Evolutionary conservation across 2,329 filamentous ascomycete species (phyloP).

Genomic region (Colletotrichum magnum): DNA sequence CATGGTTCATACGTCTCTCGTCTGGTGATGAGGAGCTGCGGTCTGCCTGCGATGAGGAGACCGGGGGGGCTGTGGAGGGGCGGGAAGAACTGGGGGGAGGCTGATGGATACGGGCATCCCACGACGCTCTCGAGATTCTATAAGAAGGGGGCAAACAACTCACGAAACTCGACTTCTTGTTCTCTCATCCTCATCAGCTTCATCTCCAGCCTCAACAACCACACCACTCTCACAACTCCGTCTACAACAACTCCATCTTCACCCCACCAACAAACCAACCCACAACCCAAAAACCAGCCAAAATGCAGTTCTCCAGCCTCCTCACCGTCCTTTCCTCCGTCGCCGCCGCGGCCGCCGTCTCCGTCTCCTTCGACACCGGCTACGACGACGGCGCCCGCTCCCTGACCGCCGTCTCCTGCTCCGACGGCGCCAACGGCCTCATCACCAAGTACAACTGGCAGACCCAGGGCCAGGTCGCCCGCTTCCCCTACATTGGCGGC

Average conservation of each 20-base stretch:
- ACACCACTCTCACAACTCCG: slow-evolving; percentile 5
- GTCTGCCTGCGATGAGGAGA: background rate
- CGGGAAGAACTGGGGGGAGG: background rate
- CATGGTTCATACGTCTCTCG: slow-evolving; percentile 63
- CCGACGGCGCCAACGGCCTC: slow-evolving; percentile 77
- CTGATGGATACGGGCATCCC: slow-evolving; percentile 4
- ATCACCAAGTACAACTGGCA: slow-evolving; percentile 73
- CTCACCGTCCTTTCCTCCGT: slow-evolving; percentile 56
- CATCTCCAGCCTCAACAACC: slow-evolving; percentile 30
- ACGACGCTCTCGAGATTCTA: slow-evolving; percentile 10
- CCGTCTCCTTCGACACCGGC: slow-evolving; percentile 79
- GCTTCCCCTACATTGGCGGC: slow-evolving; percentile 71
- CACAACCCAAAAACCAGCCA: slow-evolving; percentile 47
- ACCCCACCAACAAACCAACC: slow-evolving; percentile 51
- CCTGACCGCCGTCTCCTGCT: slow-evolving; percentile 74
- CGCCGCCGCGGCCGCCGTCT: slow-evolving; percentile 52
- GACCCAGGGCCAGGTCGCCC: slow-evolving; percentile 64
- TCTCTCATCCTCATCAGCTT: slow-evolving; percentile 29
- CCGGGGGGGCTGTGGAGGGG: background rate
- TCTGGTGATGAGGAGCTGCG: slow-evolving; percentile 24
- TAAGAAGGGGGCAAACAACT: slow-evolving; percentile 18
- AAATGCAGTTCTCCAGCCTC: slow-evolving; percentile 60
- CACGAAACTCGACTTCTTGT: background rate
- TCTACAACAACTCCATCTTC: background rate
- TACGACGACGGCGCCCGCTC: slow-evolving; percentile 75